Conservation (phyloP, 2,329 filamentous ascomycete genomes). For the Cordyceps pruinosa region DNA sequence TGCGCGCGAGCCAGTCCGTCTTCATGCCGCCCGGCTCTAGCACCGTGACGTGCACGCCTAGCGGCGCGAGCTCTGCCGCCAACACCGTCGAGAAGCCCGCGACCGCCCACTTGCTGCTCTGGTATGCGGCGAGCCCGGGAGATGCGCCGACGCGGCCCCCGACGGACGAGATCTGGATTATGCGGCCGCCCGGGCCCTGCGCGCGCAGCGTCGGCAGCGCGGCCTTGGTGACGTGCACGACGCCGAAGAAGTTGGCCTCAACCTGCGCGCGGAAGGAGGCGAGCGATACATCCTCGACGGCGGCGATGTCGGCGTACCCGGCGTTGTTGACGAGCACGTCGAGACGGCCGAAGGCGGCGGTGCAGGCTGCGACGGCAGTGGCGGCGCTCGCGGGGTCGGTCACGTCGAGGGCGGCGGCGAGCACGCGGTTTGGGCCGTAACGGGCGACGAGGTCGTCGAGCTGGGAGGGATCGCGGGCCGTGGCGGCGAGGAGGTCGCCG, state of each 20-base stretch:
- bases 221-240: constrained; percentile 44
- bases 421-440: constrained; percentile 35
- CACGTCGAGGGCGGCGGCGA: constrained; percentile 44
- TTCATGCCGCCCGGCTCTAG: constrained; percentile 35
- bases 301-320: constrained; percentile 47
- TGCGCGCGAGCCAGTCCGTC: constrained; percentile 33
- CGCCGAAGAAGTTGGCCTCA: constrained; percentile 54
- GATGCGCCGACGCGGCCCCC: constrained; percentile 29
- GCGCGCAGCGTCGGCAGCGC: constrained; percentile 28
- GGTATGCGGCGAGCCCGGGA: constrained; percentile 30
- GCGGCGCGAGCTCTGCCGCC: constrained; percentile 26
- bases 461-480: constrained; percentile 31
- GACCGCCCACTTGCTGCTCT: constrained; percentile 33
- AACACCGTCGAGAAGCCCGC: constrained; percentile 31
- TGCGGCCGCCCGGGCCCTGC: constrained; percentile 23
- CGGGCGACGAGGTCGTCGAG: constrained; percentile 29
- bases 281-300: constrained; percentile 45
- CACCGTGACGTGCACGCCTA: constrained; percentile 33
- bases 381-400: constrained; percentile 37
- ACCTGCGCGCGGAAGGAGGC: constrained; percentile 44
- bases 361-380: constrained; percentile 28
- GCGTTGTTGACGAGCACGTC: constrained; percentile 58
- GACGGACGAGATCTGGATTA: constrained; percentile 34
- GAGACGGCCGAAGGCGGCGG: constrained; percentile 44
- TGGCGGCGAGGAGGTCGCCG: constrained; percentile 40